phyloP scores from a whole-genome alignment of 75 land plant genomes.

The Cryptomeria japonica region DNA sequence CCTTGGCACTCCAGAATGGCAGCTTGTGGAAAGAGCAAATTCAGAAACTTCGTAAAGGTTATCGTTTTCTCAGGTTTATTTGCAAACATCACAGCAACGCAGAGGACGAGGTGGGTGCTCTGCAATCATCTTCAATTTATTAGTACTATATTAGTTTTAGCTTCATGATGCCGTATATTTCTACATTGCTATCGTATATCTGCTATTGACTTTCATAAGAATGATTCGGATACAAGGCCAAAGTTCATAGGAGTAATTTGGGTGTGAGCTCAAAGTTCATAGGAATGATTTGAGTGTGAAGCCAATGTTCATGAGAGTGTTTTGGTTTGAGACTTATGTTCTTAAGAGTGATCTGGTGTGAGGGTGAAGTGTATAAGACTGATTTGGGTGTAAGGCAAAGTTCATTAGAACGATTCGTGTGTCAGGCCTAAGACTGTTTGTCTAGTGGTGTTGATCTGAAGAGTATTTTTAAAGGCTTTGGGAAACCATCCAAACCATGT shows the following conservation, averaged over 20 bases:
- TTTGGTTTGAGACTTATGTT: not conserved
- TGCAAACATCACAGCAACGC: constrained; percentile 8
- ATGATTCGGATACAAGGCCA: not conserved
- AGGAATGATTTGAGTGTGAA: not conserved
- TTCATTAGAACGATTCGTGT: not conserved
- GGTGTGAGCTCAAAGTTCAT: not conserved
- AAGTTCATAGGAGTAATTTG: not conserved
- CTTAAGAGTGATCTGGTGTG: too few relatives aligned
- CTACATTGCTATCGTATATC: not conserved
- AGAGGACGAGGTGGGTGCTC: constrained; percentile 6
- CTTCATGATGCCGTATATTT: not conserved
- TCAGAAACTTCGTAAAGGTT: not conserved
- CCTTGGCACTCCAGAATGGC: not conserved
- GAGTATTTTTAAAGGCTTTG: not conserved
- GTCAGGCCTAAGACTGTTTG: not conserved
- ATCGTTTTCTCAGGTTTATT: not conserved
- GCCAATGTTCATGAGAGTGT: not conserved
- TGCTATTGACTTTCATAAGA: not conserved
- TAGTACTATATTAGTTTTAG: too few relatives aligned
- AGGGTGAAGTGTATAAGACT: too few relatives aligned
- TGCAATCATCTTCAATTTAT: not conserved
- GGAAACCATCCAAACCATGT: not conserved
- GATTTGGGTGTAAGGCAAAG: too few relatives aligned
- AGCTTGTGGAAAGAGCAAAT: not conserved
- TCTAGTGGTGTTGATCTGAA: not conserved